Evolutionary conservation across 78 protist genomes (phyloP), one percentile per base, ranked within the genome.

Genomic region (Mastigamoeba balamuthi): DNA sequence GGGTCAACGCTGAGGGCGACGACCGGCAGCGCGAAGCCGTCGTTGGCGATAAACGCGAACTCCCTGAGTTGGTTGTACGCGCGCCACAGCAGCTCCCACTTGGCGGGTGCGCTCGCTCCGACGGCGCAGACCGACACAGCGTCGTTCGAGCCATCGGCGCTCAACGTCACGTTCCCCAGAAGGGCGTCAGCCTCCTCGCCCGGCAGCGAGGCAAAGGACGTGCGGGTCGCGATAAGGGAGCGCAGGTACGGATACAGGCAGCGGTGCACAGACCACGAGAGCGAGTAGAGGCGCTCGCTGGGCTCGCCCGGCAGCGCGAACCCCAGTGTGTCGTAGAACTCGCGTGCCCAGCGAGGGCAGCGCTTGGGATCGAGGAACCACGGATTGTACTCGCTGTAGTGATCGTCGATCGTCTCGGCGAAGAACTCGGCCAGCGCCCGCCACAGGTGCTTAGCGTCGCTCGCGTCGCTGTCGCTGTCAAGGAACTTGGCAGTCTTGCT

Each of bases 401-500:
- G 85, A 43, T 80, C 85, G 29, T 80, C 85, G 0, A 80, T 72
- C 7, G 85, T 80, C 52, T 80, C 75, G 25, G 85, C 85, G 69
- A 74, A 80, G 35, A 64, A 80, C 72, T 80, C 85, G 10, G 85
- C 85, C 37, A 80, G 40, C 5, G 70, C 25, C 40, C 85, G 48
- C 78, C 78, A 73, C 33, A 80, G 5, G 3, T 23, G 40, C 17
- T 29, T 25, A 37, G 67, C 79, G 10, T 1, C 37, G 2, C 42
- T 66, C 7, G 42, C 71, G 4, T 75, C 80, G 4, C 2, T 4
- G 4, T 23, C 30, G 2, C 67, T 33, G 4, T 68, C 52, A n/a
- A 80, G 48, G 35, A 44, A 80, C 4, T 29, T 27, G 37, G 44
- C 4, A 10, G 65, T 29, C 72, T 80, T 80, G 27, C 75, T 75